Base-by-base conservation (phyloP, 2,329 filamentous ascomycete species). In the Apiospora koreana region DNA sequence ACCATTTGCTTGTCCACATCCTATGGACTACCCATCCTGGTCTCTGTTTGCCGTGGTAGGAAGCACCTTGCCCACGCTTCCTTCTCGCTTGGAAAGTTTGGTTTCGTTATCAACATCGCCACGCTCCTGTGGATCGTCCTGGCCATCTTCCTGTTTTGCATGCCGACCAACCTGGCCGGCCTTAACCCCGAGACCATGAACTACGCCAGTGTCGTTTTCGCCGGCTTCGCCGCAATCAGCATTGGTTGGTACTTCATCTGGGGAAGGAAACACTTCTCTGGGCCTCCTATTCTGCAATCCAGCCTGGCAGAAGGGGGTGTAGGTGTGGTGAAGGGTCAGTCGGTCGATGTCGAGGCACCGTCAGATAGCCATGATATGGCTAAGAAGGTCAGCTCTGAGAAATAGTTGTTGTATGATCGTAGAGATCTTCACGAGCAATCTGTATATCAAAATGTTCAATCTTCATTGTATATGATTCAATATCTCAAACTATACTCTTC, bases 1-100 rank as follows among this genome's bases (percentile, higher is more conserved):
- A 94, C 92, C 5, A 94, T 95, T 77, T 94, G 92, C 73, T 86
- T 95, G 0, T 92, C 89, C 0, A 89, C 90, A 4, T 93, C 91
- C 0, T 95, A 95, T 79, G 92, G 91, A 18, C 85, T 94, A 21
- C 93, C 93, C 0, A 93, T 95, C 69, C 81, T 94, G 14, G 90
- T 95, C 70, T 92, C 87, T 14, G 81, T 95, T 3, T 75, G 94
- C 1, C 88, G 91, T 21, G 86, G 90, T 12, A 87, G 93, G n/a
- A 85, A 87, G 68, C 86, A 89, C 45, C 88, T 94, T n/a, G 84
- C 85, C 67, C 81, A 90, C 74, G 93, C 91, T 0, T 85, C 87
- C 0, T 95, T 88, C 77, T 91, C 91, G 0, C 86, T 95, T 0
- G 92, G 93, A 5, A 86, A 81, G 64, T 91, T 93, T 73, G 93